phyloP scores from a whole-genome alignment of 192 early-diverging fungal genomes.

The Coemansia sp. region DNA sequence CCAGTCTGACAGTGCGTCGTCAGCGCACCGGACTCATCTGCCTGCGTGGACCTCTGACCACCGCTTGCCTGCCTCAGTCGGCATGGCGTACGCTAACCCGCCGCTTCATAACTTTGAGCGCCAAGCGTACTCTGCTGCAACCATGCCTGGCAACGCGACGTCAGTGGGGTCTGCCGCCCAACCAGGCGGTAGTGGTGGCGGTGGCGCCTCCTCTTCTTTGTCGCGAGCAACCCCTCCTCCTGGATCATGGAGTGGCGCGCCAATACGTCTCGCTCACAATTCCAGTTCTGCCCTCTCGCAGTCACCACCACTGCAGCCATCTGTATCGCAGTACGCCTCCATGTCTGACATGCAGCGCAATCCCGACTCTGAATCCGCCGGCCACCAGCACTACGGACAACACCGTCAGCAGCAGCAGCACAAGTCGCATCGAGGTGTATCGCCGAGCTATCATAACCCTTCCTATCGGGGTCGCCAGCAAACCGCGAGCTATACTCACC shows the following conservation, averaged over 20 bases:
- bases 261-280: constrained; percentile 2
- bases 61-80: constrained; percentile 17
- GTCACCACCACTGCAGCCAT: constrained; percentile 27
- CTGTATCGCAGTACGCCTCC: constrained; percentile 11
- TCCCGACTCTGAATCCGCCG: constrained; percentile 5
- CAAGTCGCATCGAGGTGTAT: constrained; percentile 6
- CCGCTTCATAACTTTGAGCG: constrained; percentile 19
- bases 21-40: constrained; percentile 6
- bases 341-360: constrained; percentile 12
- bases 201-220: neutral
- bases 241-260: constrained; percentile 13
- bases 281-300: constrained; percentile 23
- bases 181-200: neutral
- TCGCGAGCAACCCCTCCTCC: constrained; percentile 9
- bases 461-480: constrained; percentile 12
- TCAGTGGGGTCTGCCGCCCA: constrained; percentile 4
- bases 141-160: constrained; percentile 5
- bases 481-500: constrained; percentile 10
- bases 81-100: constrained; percentile 19
- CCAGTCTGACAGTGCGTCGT: constrained; percentile 16
- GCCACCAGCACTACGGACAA: constrained; percentile 12
- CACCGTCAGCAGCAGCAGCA: constrained; percentile 26
- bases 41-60: constrained; percentile 29
- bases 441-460: constrained; percentile 6
- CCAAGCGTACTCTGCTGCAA: constrained; percentile 12